A percentile compares a stretch with the other conserved stretches of the same genome.
phyloP scores from a whole-genome alignment of 2,329 filamentous ascomycete species.

The Nemania sp. region DNA sequence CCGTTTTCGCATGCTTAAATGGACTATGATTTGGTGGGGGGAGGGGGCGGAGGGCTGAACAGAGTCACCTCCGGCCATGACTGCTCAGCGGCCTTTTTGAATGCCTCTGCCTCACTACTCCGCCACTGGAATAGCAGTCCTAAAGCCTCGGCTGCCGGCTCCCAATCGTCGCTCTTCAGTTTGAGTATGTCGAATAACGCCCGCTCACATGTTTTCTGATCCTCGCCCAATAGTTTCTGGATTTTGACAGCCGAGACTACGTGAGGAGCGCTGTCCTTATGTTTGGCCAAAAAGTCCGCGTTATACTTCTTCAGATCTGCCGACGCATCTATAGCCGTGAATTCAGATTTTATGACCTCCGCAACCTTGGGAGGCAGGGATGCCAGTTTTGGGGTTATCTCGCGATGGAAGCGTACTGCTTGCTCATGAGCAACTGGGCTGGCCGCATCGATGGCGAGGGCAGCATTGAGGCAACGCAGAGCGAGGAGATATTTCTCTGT shows the following conservation, averaged over 20 bases:
- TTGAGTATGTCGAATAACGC: constrained; percentile 59
- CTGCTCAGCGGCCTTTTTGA: constrained; percentile 51
- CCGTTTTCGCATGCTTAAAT: neutral
- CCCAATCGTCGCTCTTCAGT: constrained; percentile 49
- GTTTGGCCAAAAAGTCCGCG: constrained; percentile 62
- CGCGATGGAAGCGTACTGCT: constrained; percentile 67
- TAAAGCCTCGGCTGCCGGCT: constrained; percentile 50
- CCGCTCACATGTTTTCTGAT: constrained; percentile 60
- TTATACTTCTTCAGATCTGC: constrained; percentile 66
- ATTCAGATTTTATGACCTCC: constrained; percentile 70
- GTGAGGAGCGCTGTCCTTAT: constrained; percentile 65
- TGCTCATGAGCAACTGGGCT: constrained; percentile 78
- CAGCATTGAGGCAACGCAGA: constrained; percentile 79
- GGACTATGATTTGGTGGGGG: constrained; percentile 12
- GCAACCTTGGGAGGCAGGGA: constrained; percentile 67
- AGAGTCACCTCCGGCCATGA: constrained; percentile 57
- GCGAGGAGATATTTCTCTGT: constrained; percentile 86
- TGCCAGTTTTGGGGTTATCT: constrained; percentile 58
- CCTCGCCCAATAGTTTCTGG: constrained; percentile 61
- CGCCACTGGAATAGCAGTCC: constrained; percentile 53
- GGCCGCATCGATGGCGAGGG: constrained; percentile 67
- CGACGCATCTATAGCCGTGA: constrained; percentile 62
- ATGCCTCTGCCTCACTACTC: constrained; percentile 51
- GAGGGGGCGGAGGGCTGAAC: constrained; percentile 38
- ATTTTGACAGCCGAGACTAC: constrained; percentile 65